Base-by-base conservation (phyloP, 257 asterid species). In the Jasminum sambac region DNA sequence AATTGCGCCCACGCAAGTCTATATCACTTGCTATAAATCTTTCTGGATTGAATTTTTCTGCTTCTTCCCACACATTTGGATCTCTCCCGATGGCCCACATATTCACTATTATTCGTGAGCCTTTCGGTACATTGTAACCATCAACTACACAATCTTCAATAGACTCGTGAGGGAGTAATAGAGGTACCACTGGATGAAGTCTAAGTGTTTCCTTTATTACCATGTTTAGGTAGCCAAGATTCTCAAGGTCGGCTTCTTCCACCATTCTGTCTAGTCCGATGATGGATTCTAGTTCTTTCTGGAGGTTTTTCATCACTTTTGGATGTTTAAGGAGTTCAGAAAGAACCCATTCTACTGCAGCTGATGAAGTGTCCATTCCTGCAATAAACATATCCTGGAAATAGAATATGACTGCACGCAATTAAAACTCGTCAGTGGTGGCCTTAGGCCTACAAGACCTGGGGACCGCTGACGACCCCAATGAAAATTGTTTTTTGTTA, bases 311-410 rank as follows among this genome's bases (percentile, higher is more conserved):
- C 80, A 78, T 80, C 16, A 64, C 61, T 7, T 11, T 14, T 2
- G 88, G 85, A 21, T 81, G 72, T 46, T 63, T 67, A 0, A 78
- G 46, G 25, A 84, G 78, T 71, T 84, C 88, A 0, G 86, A 73
- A 3, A 84, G 6, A 1, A 74, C 42, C 86, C 88, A 84, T 30
- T 77, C 86, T 5, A 79, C 50, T 8, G 70, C 30, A 11, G 84
- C 19, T 4, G 82, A 19, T 5, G 82, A 16, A 2, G 88, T 84
- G 41, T 83, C 85, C 68, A 66, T 78, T 67, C 82, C 85, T 14
- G 77, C 84, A 21, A 81, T 3, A 0, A 84, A 21, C 81, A 84
- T 34, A 25, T 77, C 87, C 85, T 83, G 57, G 16, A 68, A n/a
- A 17, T 25, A 23, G 11, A 41, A 0, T 8, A 41, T 41, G 46